Percentiles rank a stretch among this genome's conserved stretches.
phyloP scores from a whole-genome alignment of 257 asterid species.

The Apocynum venetum region DNA sequence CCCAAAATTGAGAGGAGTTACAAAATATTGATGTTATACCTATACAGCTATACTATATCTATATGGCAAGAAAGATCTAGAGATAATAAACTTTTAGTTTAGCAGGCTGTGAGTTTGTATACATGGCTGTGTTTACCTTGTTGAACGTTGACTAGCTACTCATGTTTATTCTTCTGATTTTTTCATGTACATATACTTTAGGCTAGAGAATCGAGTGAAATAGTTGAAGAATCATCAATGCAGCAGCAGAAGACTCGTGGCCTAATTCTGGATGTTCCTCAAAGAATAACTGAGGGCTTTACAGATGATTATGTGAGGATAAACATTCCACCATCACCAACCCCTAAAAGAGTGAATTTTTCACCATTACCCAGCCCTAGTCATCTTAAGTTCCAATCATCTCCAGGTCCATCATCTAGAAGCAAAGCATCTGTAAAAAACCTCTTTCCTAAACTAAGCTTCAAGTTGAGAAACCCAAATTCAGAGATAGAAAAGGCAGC shows the following conservation, averaged over 20 bases:
- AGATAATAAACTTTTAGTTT: neutral
- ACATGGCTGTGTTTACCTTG: neutral
- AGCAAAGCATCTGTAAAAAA: conserved; percentile 52
- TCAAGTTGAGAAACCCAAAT: conserved; percentile 56
- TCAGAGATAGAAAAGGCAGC: conserved; percentile 74
- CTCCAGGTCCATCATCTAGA: conserved; percentile 52
- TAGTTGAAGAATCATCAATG: conserved; percentile 47
- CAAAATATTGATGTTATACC: neutral
- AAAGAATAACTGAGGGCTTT: conserved; percentile 28
- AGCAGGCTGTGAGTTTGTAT: neutral
- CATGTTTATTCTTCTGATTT: neutral
- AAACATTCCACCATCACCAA: conserved; percentile 64
- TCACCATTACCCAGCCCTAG: conserved; percentile 84
- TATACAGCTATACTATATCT: neutral
- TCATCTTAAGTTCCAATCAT: conserved; percentile 37
- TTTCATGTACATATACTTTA: conserved; percentile 18
- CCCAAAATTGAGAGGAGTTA: neutral
- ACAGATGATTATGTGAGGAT: conserved; percentile 49
- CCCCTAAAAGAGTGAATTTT: conserved; percentile 72
- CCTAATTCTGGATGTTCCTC: conserved; percentile 36
- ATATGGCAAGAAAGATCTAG: neutral
- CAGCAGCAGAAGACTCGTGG: conserved; percentile 26
- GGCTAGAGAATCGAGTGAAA: conserved; percentile 68
- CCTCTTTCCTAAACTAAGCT: conserved; percentile 72
- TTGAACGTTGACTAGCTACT: neutral